A percentile compares a stretch with the other conserved stretches of the same genome.
These are phyloP conservation scores for Dimocarpus longan DNA, from an alignment of 345 rosid genomes.

Conservation along the genomic window DNA sequence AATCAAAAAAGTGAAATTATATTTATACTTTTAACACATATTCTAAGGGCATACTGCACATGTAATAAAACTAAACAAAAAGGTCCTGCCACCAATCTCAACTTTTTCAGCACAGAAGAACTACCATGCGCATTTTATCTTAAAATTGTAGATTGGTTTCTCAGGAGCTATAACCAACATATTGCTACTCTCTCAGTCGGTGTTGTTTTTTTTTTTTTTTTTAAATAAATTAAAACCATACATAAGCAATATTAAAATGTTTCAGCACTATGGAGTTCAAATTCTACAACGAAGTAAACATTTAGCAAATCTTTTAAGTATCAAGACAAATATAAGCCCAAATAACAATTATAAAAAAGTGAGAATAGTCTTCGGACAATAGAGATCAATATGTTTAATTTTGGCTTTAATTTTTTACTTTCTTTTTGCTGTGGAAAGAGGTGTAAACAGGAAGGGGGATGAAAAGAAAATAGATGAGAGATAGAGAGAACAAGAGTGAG, in stretches of 20 bases:
- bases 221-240: neutral
- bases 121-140: neutral
- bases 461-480: neutral
- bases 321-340: neutral
- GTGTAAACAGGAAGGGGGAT: neutral
- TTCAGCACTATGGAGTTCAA: neutral
- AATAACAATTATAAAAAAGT: neutral
- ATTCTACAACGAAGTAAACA: neutral
- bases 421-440: neutral
- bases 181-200: neutral
- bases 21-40: too few species aligned
- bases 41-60: too few species aligned
- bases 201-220: neutral
- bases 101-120: neutral
- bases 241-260: neutral
- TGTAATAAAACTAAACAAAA: neutral
- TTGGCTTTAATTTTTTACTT: neutral
- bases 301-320: neutral
- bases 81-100: neutral
- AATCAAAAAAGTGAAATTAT: too few species aligned
- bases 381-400: neutral
- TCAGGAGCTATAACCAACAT: neutral
- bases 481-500: constrained; percentile 7
- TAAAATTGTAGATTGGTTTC: neutral
- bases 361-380: neutral